phyloP scores from a whole-genome alignment of 2,329 filamentous ascomycete species.

The Tolypocladium pustulatum region DNA sequence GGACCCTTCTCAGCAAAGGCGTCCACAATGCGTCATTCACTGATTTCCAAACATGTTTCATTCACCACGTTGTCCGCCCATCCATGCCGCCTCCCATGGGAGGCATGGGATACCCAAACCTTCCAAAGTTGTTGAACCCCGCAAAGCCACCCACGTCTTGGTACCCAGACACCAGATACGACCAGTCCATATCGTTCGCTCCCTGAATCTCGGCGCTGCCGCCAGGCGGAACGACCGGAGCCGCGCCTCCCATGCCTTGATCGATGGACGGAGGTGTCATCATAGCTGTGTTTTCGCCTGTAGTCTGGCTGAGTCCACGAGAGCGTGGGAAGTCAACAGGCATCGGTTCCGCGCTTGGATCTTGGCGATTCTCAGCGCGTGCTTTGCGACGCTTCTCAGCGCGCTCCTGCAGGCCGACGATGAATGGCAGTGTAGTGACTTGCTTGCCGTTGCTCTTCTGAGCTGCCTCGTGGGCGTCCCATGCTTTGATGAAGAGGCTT shows the following conservation, averaged over 20 bases:
- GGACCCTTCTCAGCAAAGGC: neutral
- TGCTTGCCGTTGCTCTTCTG: constrained; percentile 32
- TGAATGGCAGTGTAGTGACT: constrained; percentile 33
- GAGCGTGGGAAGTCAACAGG: constrained; percentile 14
- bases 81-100: constrained; percentile 8
- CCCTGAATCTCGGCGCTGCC: constrained; percentile 14
- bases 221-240: constrained; percentile 7
- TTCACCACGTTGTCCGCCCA: constrained; percentile 5
- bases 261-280: constrained; percentile 16
- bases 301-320: constrained; percentile 1
- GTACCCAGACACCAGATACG: constrained; percentile 33
- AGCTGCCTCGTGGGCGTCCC: constrained; percentile 44
- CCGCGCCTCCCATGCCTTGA: constrained; percentile 4
- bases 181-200: constrained; percentile 36
- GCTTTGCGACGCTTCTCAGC: constrained; percentile 23
- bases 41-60: constrained; percentile 16
- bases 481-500: constrained; percentile 49
- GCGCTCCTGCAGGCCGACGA: constrained; percentile 35
- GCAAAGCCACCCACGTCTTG: constrained; percentile 20
- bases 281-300: constrained; percentile 16
- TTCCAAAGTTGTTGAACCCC: constrained; percentile 16
- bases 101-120: constrained; percentile 9
- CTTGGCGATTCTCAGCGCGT: constrained; percentile 16
- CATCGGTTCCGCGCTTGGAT: constrained; percentile 11
- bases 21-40: neutral